These are phyloP conservation scores for Pythium sp. DNA, from an alignment of 352 stramenopile genomes.

Conservation along the genomic window DNA sequence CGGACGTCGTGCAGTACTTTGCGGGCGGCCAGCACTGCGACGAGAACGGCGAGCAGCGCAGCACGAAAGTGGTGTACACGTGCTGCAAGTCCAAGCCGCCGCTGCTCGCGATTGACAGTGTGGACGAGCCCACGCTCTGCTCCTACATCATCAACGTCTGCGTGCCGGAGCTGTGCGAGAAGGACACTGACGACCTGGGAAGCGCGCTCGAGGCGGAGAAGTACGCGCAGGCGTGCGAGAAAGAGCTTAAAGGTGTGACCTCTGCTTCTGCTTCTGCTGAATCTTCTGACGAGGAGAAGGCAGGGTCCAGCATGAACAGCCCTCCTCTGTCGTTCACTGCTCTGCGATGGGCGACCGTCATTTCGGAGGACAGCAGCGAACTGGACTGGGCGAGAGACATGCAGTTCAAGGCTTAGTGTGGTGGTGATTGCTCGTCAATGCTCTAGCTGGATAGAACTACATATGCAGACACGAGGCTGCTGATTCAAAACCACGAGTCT, in stretches of 20 bases:
- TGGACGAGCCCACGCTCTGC: conserved; percentile 82
- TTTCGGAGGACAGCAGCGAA: conserved; percentile 84
- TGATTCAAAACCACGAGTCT: conserved; percentile 12
- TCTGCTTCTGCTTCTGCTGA: background rate
- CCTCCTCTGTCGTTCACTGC: conserved; percentile 54
- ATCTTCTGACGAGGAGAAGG: conserved; percentile 14
- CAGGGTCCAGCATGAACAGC: background rate
- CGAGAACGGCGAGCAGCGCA: conserved; percentile 75
- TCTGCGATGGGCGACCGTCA: conserved; percentile 73
- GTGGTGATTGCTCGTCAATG: background rate
- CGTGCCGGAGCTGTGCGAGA: conserved; percentile 68
- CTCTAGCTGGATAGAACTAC: background rate
- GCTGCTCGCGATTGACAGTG: conserved; percentile 53
- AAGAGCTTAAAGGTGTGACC: conserved; percentile 33
- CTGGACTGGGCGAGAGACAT: conserved; percentile 75
- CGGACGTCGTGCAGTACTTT: conserved; percentile 72
- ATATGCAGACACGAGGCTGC: background rate
- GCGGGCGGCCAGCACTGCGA: conserved; percentile 76
- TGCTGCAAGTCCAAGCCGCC: conserved; percentile 71
- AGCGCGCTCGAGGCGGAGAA: conserved; percentile 28
- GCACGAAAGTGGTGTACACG: conserved; percentile 68
- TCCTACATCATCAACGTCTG: conserved; percentile 78
- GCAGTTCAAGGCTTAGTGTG: conserved; percentile 51
- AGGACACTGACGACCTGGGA: conserved; percentile 24
- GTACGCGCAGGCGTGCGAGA: conserved; percentile 48